Conservation (phyloP, 2,329 filamentous ascomycete genomes). For the Colletotrichum tropicale region DNA sequence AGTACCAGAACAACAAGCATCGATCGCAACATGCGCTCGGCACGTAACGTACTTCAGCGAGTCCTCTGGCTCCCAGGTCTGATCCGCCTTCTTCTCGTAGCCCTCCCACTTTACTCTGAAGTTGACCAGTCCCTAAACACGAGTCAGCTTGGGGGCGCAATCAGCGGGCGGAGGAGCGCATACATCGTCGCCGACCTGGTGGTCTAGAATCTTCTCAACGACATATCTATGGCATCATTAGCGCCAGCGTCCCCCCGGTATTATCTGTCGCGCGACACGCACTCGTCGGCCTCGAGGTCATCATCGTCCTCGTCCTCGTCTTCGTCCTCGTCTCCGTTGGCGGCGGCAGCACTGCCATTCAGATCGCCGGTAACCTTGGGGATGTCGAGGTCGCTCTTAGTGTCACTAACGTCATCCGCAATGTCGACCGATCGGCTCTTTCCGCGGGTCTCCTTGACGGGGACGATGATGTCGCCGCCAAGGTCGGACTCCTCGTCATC, state of each 20-base stretch:
- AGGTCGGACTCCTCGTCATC: slow-evolving; percentile 38
- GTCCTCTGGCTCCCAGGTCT: slow-evolving; percentile 80
- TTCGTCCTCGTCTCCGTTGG: slow-evolving; percentile 38
- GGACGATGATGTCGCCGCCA: not conserved
- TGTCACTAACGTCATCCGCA: not conserved
- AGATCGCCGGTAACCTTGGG: not conserved
- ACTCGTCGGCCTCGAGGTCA: slow-evolving; percentile 36
- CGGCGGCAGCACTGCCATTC: slow-evolving; percentile 25
- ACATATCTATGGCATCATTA: slow-evolving; percentile 59
- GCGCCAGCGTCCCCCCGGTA: not conserved
- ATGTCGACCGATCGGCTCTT: slow-evolving; percentile 10
- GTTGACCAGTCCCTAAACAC: slow-evolving; percentile 50
- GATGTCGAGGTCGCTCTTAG: slow-evolving; percentile 3
- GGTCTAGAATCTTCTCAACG: slow-evolving; percentile 74
- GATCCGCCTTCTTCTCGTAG: slow-evolving; percentile 70
- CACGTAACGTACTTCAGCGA: slow-evolving; percentile 61
- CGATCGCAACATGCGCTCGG: not conserved
- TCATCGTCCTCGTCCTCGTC: slow-evolving; percentile 46
- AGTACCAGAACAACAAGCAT: not conserved
- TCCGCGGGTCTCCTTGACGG: not conserved
- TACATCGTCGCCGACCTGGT: slow-evolving; percentile 65
- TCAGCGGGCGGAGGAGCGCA: slow-evolving; percentile 20
- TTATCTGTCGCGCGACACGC: not conserved
- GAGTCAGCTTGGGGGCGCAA: not conserved
- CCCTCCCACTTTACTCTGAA: slow-evolving; percentile 85